A percentile compares a stretch with the other conserved stretches of the same genome.
These are phyloP conservation scores for Alectoria sarmentosa DNA, from an alignment of 495 filamentous ascomycete genomes.

Conservation along the genomic window DNA sequence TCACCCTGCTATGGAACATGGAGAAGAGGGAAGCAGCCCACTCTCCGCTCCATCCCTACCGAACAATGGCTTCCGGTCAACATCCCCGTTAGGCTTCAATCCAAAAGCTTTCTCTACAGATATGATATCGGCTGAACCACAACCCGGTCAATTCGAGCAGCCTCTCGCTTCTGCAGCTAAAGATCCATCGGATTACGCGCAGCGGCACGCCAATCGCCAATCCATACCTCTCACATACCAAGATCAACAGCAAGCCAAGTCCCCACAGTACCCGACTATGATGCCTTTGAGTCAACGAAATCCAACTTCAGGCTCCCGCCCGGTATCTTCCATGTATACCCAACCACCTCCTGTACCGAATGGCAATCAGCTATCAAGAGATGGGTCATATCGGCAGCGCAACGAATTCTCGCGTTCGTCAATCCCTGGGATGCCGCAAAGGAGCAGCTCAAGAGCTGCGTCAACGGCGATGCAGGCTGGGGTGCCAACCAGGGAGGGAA, in stretches of 20 bases:
- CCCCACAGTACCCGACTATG: conserved; percentile 34
- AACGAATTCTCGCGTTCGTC: conserved; percentile 61
- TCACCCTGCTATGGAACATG: conserved; percentile 6
- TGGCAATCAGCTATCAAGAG: conserved; percentile 35
- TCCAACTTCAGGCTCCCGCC: conserved; percentile 38
- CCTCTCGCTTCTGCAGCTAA: conserved; percentile 18
- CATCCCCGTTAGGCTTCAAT: conserved; percentile 34
- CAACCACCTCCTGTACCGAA: conserved; percentile 35
- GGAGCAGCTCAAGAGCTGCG: conserved; percentile 56
- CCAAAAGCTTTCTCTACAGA: conserved; percentile 32
- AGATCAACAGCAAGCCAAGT: conserved; percentile 42
- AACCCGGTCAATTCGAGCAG: conserved; percentile 13
- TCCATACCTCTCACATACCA: conserved; percentile 38
- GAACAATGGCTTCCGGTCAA: conserved; percentile 23
- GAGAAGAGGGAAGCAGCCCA: conserved; percentile 8
- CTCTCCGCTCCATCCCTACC: conserved; percentile 11
- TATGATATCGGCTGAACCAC: conserved; percentile 15
- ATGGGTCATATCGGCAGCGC: conserved; percentile 49
- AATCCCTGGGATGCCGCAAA: conserved; percentile 45
- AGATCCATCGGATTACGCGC: conserved; percentile 19
- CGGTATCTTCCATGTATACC: conserved; percentile 50
- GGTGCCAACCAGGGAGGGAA: conserved; percentile 60
- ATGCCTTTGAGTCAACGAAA: conserved; percentile 27
- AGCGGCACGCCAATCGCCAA: conserved; percentile 31
- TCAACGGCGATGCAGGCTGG: conserved; percentile 54